Base-by-base conservation (phyloP, 2,329 filamentous ascomycete genomes). In the Conoideocrella luteorostrata region DNA sequence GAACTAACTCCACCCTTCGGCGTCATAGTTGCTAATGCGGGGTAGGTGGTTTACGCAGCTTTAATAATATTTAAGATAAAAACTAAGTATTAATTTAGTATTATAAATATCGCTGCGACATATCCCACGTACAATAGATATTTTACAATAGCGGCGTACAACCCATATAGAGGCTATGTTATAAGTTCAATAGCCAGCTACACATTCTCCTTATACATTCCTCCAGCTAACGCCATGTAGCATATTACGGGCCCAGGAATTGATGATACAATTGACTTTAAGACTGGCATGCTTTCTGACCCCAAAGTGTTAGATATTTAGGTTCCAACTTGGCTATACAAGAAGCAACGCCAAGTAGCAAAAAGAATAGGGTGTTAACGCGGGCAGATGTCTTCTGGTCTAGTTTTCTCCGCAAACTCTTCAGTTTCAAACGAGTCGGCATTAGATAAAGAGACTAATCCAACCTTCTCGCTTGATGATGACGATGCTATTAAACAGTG, bases 291-390 rank as follows among this genome's bases (percentile, higher is more conserved):
- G 57, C 68, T 84, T 24, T 69, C 61, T 4, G 73, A 82, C 41
- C 52, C 62, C 11, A 72, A 69, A 26, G 66, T 68, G 4, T 58
- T 78, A n/a, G 80, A 84, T 53, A 38, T 83, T 29, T 75, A 77
- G 59, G 78, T 75, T 52, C 74, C 79, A 17, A 52, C 81, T 4
- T 84, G 80, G 79, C 72, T 67, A 0, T 85, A 85, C 65, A 85
- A 85, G 60, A 75, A 74, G 52, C 68, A 70, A n/a, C 76, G 82
- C 2, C 79, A 83, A 56, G 73, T 84, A 43, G 67, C 71, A 37
- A 72, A 80, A 3, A 74, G 78, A 5, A 75, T 78, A 52, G 58
- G 67, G 2, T 68, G 73, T 52, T 82, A 75, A 59, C 57, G 69
- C 47, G 66, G 77, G 52, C 68, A 76, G 52, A 30, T 70, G 3